Conservation (phyloP, 805 yeast genomes). For the Starmerella asiatica region DNA sequence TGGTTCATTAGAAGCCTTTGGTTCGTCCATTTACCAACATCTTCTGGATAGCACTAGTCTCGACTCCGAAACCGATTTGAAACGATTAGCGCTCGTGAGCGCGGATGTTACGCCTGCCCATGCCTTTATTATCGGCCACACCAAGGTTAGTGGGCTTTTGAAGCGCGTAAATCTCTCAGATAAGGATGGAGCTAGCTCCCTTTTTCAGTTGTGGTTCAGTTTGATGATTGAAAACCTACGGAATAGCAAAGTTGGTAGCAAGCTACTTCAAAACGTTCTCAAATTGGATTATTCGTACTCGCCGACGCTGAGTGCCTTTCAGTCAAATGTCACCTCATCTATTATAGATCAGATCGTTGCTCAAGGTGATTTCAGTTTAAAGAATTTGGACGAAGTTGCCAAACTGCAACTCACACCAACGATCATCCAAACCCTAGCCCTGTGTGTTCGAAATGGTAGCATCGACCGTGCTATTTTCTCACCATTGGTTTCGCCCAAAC, state of each 20-base stretch:
- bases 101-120: neutral
- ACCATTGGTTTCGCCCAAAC: neutral
- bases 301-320: slow-evolving; percentile 2
- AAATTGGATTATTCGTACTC: neutral
- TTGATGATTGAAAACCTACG: neutral
- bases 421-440: neutral
- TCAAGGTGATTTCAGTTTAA: no score
- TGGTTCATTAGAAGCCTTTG: neutral
- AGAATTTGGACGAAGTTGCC: neutral
- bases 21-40: neutral
- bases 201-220: neutral
- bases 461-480: neutral
- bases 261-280: neutral
- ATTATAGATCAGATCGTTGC: neutral
- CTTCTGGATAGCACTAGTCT: neutral
- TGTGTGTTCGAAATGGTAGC: neutral
- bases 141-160: neutral
- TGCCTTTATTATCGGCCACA: neutral
- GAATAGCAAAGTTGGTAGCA: neutral
- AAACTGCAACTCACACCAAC: neutral
- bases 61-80: neutral
- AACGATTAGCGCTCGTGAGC: neutral
- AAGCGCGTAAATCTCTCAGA: neutral
- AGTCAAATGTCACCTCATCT: slow-evolving; percentile 5
- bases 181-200: neutral